These are phyloP conservation scores for Populus ilicifolia DNA, from an alignment of 345 rosid genomes.

Conservation along the genomic window DNA sequence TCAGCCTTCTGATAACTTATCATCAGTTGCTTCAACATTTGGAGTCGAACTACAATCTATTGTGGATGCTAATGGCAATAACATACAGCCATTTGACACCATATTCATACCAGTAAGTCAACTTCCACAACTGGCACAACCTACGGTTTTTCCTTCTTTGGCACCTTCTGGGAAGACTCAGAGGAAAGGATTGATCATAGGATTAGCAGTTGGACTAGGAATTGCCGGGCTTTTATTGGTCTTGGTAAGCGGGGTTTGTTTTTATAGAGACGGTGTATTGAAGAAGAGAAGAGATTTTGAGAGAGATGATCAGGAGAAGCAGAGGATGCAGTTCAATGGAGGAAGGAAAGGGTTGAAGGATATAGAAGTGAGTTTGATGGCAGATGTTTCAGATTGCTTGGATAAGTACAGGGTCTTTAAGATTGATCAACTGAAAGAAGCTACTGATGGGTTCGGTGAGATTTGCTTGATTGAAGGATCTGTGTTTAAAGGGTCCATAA, in stretches of 20 bases:
- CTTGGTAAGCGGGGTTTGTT: constrained; percentile 21
- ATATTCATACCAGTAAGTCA: constrained; percentile 48
- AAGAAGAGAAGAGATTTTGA: constrained; percentile 21
- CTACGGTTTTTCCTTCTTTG: constrained; percentile 22
- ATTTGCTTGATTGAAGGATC: constrained; percentile 61
- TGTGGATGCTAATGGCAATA: constrained; percentile 40
- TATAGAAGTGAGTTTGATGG: constrained; percentile 47
- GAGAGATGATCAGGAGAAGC: constrained; percentile 25
- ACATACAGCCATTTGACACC: constrained; percentile 31
- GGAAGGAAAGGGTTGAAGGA: constrained; percentile 24
- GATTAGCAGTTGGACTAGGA: constrained; percentile 52
- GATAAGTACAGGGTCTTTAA: constrained; percentile 62
- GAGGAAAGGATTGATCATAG: constrained; percentile 43
- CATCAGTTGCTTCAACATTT: constrained; percentile 51
- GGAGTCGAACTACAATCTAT: constrained; percentile 37
- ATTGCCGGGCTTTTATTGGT: constrained; percentile 34
- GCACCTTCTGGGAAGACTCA: constrained; percentile 23
- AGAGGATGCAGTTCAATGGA: constrained; percentile 11
- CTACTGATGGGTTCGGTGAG: constrained; percentile 47
- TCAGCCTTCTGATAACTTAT: constrained; percentile 54
- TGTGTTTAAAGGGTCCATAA: constrained; percentile 51
- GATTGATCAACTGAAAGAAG: constrained; percentile 54
- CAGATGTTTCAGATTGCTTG: constrained; percentile 69
- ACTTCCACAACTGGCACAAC: constrained; percentile 49
- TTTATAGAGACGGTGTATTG: constrained; percentile 25